A percentile compares a stretch with the other conserved stretches of the same genome.
Conservation (phyloP, 169 alveolate species). For the Cryptosporidium ryanae region DNA sequence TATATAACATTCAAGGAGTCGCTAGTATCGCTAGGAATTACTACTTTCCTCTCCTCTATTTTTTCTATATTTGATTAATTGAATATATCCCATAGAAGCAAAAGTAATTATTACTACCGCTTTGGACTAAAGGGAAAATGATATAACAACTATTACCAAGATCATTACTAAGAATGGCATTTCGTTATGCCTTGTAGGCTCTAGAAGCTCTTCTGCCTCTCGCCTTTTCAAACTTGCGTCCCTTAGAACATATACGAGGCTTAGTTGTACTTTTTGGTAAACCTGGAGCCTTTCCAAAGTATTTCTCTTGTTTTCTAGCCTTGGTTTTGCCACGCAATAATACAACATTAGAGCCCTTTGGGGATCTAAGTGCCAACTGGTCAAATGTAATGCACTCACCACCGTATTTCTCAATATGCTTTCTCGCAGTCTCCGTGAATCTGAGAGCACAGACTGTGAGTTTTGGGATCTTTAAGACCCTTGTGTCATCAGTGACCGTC, state of each 20-base stretch:
- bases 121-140: neutral
- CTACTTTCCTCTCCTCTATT: neutral
- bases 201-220: slow-evolving; percentile 92
- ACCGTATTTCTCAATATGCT: slow-evolving; percentile 94
- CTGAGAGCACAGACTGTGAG: slow-evolving; percentile 96
- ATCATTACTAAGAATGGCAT: neutral
- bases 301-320: slow-evolving; percentile 94
- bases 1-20: neutral
- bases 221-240: slow-evolving; percentile 94
- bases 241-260: slow-evolving; percentile 92
- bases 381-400: slow-evolving; percentile 98
- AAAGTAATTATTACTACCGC: slow-evolving; percentile 13
- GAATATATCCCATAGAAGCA: slow-evolving; percentile 37
- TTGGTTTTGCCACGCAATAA: slow-evolving; percentile 95
- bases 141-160: neutral
- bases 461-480: slow-evolving; percentile 88
- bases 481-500: slow-evolving; percentile 94
- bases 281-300: slow-evolving; percentile 97
- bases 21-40: neutral
- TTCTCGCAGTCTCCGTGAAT: slow-evolving; percentile 97
- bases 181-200: slow-evolving; percentile 86
- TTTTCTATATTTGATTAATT: neutral
- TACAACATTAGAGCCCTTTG: slow-evolving; percentile 92
- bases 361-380: slow-evolving; percentile 92
- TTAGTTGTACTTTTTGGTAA: slow-evolving; percentile 90